Evolutionary conservation across 495 filamentous ascomycete species (phyloP), one percentile per base, ranked within the genome.

Genomic region (Aspergillus coremiiformis): DNA sequence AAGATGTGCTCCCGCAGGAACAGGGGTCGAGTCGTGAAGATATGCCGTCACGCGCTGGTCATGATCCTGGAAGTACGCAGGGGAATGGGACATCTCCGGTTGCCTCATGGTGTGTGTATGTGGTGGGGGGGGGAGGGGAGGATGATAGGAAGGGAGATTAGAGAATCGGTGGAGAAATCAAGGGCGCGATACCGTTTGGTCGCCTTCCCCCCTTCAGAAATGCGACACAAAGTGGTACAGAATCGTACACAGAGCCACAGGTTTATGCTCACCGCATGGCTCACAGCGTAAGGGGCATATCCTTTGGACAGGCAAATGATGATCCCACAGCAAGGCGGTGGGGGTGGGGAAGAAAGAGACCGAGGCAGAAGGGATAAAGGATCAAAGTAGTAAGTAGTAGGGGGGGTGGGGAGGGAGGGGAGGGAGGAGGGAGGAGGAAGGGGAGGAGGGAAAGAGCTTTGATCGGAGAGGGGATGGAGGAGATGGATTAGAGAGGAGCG

Each of bases 51-150:
- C 55, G 53, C 63, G 54, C 32, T 56, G 54, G 47, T 49, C 63
- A 46, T 65, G 57, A 23, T 65, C 61, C 43, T 72, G 67, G 52
- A 65, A 63, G 33, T 70, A 70, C 58, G 66, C 67, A 56, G 68
- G 61, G 52, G 61, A 68, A 64, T 70, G 65, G 59, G 70, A 64
- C 70, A 72, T 73, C 60, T 68, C 68, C 55, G 67, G 67, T 39
- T 61, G 62, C 56, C 56, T 59, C 68, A 73, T 71, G 58, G 57
- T 56, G 54, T n/a, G n/a, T n/a, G n/a, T n/a, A n/a, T n/a, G n/a
- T n/a, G n/a, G n/a, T n/a, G n/a, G n/a, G n/a, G n/a, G n/a, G n/a
- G n/a, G n/a, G n/a, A n/a, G n/a, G n/a, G 60, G 56, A 50, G 44
- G 51, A 55, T 56, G 49, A 39, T 39, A 51, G 37, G 21, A 27